These are phyloP conservation scores for Nakazawaea anatomiae DNA, from an alignment of 805 yeast species.

Conservation along the genomic window DNA sequence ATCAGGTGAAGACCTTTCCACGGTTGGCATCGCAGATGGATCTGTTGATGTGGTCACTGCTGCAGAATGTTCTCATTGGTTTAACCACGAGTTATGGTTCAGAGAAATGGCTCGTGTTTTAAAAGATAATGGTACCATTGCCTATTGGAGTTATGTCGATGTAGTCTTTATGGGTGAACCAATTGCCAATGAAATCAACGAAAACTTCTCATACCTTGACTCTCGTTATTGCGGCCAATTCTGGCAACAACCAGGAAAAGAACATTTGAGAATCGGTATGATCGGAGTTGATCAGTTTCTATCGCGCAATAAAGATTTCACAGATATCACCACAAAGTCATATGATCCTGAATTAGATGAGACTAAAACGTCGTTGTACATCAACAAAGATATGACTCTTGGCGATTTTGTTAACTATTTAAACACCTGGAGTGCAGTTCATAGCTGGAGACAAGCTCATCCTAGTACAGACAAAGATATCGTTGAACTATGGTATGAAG, in stretches of 20 bases:
- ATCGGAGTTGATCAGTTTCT: conserved; percentile 14
- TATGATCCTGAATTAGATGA: conserved; percentile 18
- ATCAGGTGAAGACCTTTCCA: conserved; percentile 21
- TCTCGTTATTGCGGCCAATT: conserved; percentile 41
- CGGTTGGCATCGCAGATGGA: conserved; percentile 16
- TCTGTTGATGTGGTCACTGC: conserved; percentile 61
- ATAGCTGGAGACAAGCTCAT: conserved; percentile 18
- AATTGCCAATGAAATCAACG: conserved; percentile 44
- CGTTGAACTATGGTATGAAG: conserved; percentile 15
- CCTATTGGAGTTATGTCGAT: conserved; percentile 74
- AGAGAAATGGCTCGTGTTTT: conserved; percentile 42
- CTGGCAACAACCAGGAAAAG: conserved; percentile 44
- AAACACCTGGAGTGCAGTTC: conserved; percentile 20
- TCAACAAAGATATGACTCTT: conserved; percentile 14
- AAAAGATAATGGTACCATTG: conserved; percentile 49
- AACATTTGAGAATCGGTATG: conserved; percentile 28
- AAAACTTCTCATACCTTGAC: conserved; percentile 46
- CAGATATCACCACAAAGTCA: conserved; percentile 22
- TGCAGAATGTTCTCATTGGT: conserved; percentile 82
- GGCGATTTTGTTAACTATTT: conserved; percentile 16
- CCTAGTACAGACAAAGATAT: conserved; percentile 14
- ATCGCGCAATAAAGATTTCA: conserved; percentile 18
- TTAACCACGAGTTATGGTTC: conserved; percentile 51
- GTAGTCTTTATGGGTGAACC: conserved; percentile 45
- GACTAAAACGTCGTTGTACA: conserved; percentile 13